Conservation (phyloP, 1,139 yeast species). For the Suhomyces maxii region DNA sequence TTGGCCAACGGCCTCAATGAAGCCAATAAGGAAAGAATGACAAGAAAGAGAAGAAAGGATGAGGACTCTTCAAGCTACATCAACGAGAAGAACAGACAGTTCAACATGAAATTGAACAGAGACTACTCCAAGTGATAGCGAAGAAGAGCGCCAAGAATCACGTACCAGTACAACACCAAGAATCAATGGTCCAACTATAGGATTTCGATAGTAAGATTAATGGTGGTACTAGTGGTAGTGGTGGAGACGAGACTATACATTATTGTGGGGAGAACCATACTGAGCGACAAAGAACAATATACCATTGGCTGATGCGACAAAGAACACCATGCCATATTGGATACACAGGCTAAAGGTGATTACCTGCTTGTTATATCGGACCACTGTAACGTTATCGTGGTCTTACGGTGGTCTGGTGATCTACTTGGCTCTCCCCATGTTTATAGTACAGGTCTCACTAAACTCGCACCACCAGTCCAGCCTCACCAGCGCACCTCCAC, state of each 20-base stretch:
- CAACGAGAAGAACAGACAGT: constrained; percentile 77
- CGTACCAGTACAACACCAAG: neutral
- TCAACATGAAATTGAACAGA: constrained; percentile 69
- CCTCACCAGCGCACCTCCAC: neutral
- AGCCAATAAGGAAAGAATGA: constrained; percentile 32
- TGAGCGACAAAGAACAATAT: no score
- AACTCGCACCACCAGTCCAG: neutral
- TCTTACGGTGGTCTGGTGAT: no score
- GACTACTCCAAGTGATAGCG: constrained; percentile 32
- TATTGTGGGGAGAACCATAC: no score
- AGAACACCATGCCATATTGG: no score
- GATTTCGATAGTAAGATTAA: neutral
- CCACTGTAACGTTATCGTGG: no score
- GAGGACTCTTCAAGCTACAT: constrained; percentile 45
- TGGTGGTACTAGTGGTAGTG: neutral
- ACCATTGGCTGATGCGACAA: no score
- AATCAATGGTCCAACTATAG: neutral
- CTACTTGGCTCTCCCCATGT: no score
- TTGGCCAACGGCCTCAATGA: constrained; percentile 41
- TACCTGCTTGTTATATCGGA: no score
- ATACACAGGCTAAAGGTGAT: no score
- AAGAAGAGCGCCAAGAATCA: neutral
- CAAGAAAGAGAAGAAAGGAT: constrained; percentile 33
- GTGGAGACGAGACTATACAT: no score
- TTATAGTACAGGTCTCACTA: no score